Base-by-base conservation (phyloP, 768 basidiomycete species). In the Collybia mongolica region DNA sequence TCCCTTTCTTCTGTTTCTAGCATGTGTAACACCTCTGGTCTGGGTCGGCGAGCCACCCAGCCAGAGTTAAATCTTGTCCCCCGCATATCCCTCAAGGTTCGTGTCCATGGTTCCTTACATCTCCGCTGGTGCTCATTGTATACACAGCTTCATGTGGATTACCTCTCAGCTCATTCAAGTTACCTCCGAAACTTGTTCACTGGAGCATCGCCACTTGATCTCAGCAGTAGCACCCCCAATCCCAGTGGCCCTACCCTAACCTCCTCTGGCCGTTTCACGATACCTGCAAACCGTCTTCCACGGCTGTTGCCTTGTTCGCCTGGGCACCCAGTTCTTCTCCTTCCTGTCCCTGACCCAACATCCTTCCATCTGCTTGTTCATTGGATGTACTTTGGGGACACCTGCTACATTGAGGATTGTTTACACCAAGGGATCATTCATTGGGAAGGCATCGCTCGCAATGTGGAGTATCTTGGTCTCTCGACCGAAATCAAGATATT, bases 401-500 rank as follows among this genome's bases (percentile, higher is more conserved):
- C 81, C 11, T 66, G 71, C 38, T 74, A 74, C 47, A 85, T 96
- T 59, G 81, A 87, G 60, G 74, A 81, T 19, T 84, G 80, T 37
- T 79, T 96, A 11, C 78, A 81, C 53, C 69, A 73, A 17, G 83
- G 86, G 17, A 65, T 74, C 45, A 76, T 92, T 39, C 80, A 81
- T 41, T 95, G 92, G 93, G 88, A 93, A 58, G 90, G 90, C 23
- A 73, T 95, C 53, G 90, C 90, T 17, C 83, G 87, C 52, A 96
- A 94, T 65, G 91, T 88, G 62, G 92, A 95, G 63, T 95, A 91
- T 61, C 84, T 96, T 43, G 86, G 83, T 17, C 77, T 95, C 54
- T 75, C 82, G 46, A 70, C 82, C 15, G 84, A 88, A 39, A 82
- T 94, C 66, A 93, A 90, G 64, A 67, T 84, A 14, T 88, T 88